Evolutionary conservation across 2,329 filamentous ascomycete genomes (phyloP).

Genomic region (Tolypocladium tundrense): DNA sequence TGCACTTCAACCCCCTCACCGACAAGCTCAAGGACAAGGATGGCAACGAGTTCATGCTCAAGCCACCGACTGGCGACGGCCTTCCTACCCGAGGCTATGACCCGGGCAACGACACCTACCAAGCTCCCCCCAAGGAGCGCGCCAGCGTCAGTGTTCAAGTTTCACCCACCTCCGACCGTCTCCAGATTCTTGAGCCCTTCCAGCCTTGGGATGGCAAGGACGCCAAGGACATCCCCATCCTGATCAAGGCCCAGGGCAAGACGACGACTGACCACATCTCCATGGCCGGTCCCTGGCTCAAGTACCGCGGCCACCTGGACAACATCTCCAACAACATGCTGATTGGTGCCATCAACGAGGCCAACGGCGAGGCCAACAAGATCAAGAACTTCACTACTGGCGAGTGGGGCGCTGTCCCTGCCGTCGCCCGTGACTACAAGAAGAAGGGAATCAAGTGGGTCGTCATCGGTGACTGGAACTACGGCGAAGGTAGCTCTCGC

Average conservation of each 20-base stretch:
- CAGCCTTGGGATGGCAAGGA: slow-evolving; percentile 69
- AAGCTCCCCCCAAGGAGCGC: slow-evolving; percentile 61
- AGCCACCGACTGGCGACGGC: slow-evolving; percentile 60
- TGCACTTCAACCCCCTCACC: slow-evolving; percentile 92
- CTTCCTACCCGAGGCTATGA: slow-evolving; percentile 48
- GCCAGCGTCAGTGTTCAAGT: slow-evolving; percentile 64
- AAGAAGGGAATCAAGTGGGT: slow-evolving; percentile 69
- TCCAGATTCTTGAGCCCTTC: slow-evolving; percentile 88
- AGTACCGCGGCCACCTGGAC: slow-evolving; percentile 97
- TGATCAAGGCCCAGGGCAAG: slow-evolving; percentile 95
- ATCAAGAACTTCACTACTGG: slow-evolving; percentile 88
- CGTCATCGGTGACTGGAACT: slow-evolving; percentile 97
- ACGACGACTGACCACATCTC: slow-evolving; percentile 99
- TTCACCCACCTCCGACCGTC: slow-evolving; percentile 73
- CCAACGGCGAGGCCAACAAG: slow-evolving; percentile 85
- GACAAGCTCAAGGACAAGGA: slow-evolving; percentile 72
- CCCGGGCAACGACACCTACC: slow-evolving; percentile 63
- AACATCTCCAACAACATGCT: slow-evolving; percentile 98
- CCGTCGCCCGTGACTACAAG: slow-evolving; percentile 79
- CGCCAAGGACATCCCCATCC: slow-evolving; percentile 68
- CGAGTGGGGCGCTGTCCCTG: slow-evolving; percentile 66
- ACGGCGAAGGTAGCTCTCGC: slow-evolving; percentile 80
- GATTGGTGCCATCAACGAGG: slow-evolving; percentile 86
- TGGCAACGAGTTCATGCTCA: slow-evolving; percentile 76
- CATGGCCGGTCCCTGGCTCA: slow-evolving; percentile 91